Evolutionary conservation across 305 asterid species (phyloP), one percentile per base, ranked within the genome.

Genomic region (Ilex paraguariensis): DNA sequence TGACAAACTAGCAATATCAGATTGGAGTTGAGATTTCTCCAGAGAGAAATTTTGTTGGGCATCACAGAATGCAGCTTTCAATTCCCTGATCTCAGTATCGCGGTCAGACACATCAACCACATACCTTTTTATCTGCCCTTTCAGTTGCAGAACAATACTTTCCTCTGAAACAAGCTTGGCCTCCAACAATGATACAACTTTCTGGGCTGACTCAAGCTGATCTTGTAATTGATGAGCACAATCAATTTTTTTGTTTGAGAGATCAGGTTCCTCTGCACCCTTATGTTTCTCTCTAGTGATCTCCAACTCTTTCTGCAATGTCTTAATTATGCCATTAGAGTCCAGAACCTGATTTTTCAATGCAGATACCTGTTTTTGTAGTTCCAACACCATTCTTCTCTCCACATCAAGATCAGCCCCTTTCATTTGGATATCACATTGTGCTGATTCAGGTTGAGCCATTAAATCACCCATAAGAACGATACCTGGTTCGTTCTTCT

Each of bases 1-100:
- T 5, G 81, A 67, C 71, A 86, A 48, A 57, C 70, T 52, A 57
- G 82, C 67, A 54, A 81, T 74, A 42, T 74, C 70, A 61, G 88
- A 73, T 66, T 79, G 88, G 15, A 89, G 73, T 28, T 81, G 80
- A 61, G 75, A 75, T 75, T 81, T 87, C 73, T 87, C 86, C 52
- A 66, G 21, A 65, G 76, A 75, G 15, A 79, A 82, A 31, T 52
- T 78, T 59, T 72, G 81, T 39, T 69, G 59, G 53, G 84, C 73
- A 60, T 81, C 80, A 66, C 73, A 74, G 56, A 82, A 68, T 31
- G 73, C 80, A 60, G 57, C 68, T 52, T 61, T 74, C 75, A 84
- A 70, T 71, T 75, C 77, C 65, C 54, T 62, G 57, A 82, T 69
- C 77, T 74, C 79, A 36, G 30, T 53, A 66, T 81, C 90, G 14